A percentile compares a stretch with the other conserved stretches of the same genome.
phyloP scores from a whole-genome alignment of 2,329 filamentous ascomycete genomes.

The Decorospora gaudefroyi region DNA sequence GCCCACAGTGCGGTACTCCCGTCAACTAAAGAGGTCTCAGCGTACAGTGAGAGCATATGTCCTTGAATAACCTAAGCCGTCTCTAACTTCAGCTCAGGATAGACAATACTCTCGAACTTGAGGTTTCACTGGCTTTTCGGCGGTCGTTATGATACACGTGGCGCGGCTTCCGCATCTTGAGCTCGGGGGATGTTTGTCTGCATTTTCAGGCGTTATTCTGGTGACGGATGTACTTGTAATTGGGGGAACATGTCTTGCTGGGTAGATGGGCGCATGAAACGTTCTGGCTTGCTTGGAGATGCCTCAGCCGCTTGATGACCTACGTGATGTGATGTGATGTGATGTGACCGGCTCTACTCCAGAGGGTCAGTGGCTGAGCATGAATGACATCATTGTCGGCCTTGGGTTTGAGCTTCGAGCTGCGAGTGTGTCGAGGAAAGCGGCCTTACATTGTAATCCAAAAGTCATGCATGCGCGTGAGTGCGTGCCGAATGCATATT shows the following conservation, averaged over 20 bases:
- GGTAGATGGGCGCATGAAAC: background rate
- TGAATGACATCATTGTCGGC: too few relatives aligned
- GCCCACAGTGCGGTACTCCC: constrained; percentile 48
- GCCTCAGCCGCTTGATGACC: too few relatives aligned
- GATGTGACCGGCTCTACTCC: too few relatives aligned
- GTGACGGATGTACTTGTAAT: constrained; percentile 9
- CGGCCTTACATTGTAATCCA: too few relatives aligned
- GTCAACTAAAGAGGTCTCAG: constrained; percentile 36
- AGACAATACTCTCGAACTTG: constrained; percentile 7
- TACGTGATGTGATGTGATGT: too few relatives aligned
- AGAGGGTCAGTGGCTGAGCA: too few relatives aligned
- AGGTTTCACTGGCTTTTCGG: constrained; percentile 12
- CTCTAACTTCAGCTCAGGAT: constrained; percentile 10
- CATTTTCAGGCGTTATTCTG: constrained; percentile 26
- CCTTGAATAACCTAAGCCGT: background rate
- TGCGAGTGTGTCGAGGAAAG: too few relatives aligned
- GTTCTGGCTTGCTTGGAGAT: background rate
- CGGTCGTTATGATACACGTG: constrained; percentile 10
- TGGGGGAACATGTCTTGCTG: background rate
- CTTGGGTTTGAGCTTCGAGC: too few relatives aligned
- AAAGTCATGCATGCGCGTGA: too few relatives aligned
- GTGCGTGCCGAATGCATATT: too few relatives aligned
- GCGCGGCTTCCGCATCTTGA: constrained; percentile 21
- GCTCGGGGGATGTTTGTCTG: constrained; percentile 21
- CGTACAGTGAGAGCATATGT: constrained; percentile 4